Base-by-base conservation (phyloP, 352 stramenopile species). In the Plasmopara muralis region DNA sequence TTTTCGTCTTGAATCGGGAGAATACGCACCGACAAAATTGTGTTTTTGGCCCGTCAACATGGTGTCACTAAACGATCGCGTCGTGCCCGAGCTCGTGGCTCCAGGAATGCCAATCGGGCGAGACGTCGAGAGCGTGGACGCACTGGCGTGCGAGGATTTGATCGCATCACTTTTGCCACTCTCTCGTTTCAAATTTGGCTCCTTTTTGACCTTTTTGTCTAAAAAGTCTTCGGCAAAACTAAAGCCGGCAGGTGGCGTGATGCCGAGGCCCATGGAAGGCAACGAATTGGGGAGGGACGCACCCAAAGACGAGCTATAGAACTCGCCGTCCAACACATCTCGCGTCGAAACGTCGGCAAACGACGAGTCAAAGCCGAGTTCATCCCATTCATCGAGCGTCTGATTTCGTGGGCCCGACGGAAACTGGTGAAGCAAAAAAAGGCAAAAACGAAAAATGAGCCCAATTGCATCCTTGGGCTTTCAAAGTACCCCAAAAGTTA, bases 1-100 rank as follows among this genome's bases (percentile, higher is more conserved):
- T 58, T 97, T 87, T 57, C 85, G 86, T 48, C 95, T 74, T 33
- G 86, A 96, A 51, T 97, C 89, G 0, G 95, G 95, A 16, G 90
- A 98, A 69, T 98, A 98, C 7, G 90, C 93, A 25, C 95, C 95
- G 7, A 98, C 89, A 61, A 89, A 88, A n/a, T 74, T 74, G 38
- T 89, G 81, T 59, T 89, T 88, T 51, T 87, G 72, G 9, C 69
- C 20, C 73, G 5, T 62, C 50, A 47, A 84, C 85, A 43, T 64
- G 47, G 87, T 86, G n/a, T 83, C 72, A 40, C 63, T 16, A 35
- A 88, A 88, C 5, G 71, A 53, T 13, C 76, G 64, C 4, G 62
- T 54, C 14, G 57, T 63, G 2, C 63, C 59, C 13, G 55, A 47
- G 0, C 69, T 55, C 38, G 80, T 64, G 8, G 82, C 64, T 20